Conservation (phyloP, 805 yeast genomes). For the Wickerhamomyces bovis region DNA sequence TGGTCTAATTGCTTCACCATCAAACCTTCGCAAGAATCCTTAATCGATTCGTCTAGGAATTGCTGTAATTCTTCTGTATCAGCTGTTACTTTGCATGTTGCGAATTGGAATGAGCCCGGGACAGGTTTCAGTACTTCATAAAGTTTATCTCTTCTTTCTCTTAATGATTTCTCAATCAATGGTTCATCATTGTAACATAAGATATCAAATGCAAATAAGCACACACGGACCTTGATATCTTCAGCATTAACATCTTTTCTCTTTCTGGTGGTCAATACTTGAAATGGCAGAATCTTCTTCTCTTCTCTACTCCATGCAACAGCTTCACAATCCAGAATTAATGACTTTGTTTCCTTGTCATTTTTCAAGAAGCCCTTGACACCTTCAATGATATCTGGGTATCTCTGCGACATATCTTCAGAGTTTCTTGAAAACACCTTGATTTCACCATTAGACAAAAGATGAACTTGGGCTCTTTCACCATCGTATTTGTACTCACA, state of each 20-base stretch:
- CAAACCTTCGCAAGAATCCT: constrained; percentile 88
- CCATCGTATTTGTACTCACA: constrained; percentile 98
- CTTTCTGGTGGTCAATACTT: constrained; percentile 86
- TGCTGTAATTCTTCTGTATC: constrained; percentile 69
- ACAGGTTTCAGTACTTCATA: constrained; percentile 49
- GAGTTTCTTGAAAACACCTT: constrained; percentile 88
- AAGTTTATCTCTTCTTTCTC: constrained; percentile 62
- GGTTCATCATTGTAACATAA: constrained; percentile 70
- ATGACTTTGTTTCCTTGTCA: constrained; percentile 35
- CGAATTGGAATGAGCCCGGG: constrained; percentile 77
- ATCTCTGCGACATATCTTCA: constrained; percentile 93
- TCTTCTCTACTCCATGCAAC: constrained; percentile 90
- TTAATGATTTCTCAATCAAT: constrained; percentile 57
- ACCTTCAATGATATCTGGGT: constrained; percentile 80
- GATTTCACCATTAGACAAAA: constrained; percentile 57
- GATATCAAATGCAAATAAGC: constrained; percentile 88
- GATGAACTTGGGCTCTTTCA: constrained; percentile 93
- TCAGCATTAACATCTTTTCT: constrained; percentile 86
- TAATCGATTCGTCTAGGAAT: constrained; percentile 84
- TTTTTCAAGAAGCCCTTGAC: constrained; percentile 50
- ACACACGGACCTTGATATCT: constrained; percentile 85
- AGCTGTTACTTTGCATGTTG: constrained; percentile 65
- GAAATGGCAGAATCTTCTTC: constrained; percentile 86
- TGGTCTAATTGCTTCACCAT: constrained; percentile 92
- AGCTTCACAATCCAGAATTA: constrained; percentile 92